A percentile compares a stretch with the other conserved stretches of the same genome.
Conservation (phyloP, 805 yeast genomes). For the Pichia cephalocereana region DNA sequence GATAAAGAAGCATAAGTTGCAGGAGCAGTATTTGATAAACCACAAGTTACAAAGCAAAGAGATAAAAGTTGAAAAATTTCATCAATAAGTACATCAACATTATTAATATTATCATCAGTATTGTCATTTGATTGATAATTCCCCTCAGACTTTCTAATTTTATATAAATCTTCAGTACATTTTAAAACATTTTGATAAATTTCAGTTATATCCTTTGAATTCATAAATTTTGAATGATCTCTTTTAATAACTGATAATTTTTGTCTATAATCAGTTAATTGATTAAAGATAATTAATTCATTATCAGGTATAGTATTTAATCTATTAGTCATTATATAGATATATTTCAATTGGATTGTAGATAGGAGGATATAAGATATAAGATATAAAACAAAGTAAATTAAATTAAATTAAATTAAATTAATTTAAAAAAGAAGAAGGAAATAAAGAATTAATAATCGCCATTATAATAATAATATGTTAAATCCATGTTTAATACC, state of each 20-base stretch:
- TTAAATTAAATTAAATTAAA: too few relatives aligned
- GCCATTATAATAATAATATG: too few relatives aligned
- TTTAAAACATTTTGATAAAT: conserved; percentile 51
- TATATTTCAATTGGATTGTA: too few relatives aligned
- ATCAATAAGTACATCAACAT: conserved; percentile 68
- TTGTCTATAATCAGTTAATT: conserved; percentile 34
- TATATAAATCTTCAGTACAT: conserved; percentile 43
- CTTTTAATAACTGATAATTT: conserved; percentile 42
- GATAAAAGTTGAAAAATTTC: conserved; percentile 86
- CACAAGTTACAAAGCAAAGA: conserved; percentile 84
- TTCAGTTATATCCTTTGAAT: conserved; percentile 55
- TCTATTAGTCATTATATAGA: background rate
- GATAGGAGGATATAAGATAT: too few relatives aligned
- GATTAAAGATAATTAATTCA: conserved; percentile 29
- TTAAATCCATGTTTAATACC: too few relatives aligned
- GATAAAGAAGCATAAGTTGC: conserved; percentile 87
- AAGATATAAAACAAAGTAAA: too few relatives aligned
- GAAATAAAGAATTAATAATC: too few relatives aligned
- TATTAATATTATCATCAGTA: conserved; percentile 18
- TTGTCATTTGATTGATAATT: too few relatives aligned
- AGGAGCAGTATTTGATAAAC: conserved; percentile 82
- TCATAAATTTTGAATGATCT: conserved; percentile 55
- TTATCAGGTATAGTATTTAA: conserved; percentile 18
- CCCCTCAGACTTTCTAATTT: conserved; percentile 33
- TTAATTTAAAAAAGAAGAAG: too few relatives aligned